Evolutionary conservation across 2,329 filamentous ascomycete species (phyloP).

Genomic region (Aspergillus niger): DNA sequence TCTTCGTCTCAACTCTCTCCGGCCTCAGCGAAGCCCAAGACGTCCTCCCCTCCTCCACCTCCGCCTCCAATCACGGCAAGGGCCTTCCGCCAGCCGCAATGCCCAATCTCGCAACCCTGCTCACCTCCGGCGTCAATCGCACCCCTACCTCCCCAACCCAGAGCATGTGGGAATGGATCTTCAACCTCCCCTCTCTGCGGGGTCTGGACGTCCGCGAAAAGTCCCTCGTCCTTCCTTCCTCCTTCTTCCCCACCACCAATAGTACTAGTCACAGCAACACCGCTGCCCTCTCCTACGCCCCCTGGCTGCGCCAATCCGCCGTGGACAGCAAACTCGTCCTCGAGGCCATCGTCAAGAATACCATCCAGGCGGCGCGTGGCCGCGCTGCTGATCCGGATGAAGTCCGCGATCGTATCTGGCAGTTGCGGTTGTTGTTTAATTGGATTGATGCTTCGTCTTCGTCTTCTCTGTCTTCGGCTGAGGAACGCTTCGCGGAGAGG

Average conservation of each 20-base stretch:
- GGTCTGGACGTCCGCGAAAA: conserved; percentile 66
- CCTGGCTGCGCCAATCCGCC: conserved; percentile 59
- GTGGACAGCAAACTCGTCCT: conserved; percentile 75
- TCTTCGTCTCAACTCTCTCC: conserved; percentile 74
- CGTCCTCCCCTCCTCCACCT: conserved; percentile 35
- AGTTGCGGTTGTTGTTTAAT: conserved; percentile 64
- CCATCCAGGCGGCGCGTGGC: conserved; percentile 35
- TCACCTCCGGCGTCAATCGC: conserved; percentile 22
- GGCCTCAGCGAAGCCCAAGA: conserved; percentile 67
- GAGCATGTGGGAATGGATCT: conserved; percentile 71
- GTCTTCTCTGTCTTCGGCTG: conserved; percentile 14
- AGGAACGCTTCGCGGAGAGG: conserved; percentile 43
- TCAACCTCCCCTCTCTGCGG: conserved; percentile 60
- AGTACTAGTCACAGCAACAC: conserved; percentile 19
- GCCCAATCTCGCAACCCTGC: conserved; percentile 26
- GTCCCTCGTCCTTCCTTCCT: conserved; percentile 59
- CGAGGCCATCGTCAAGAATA: conserved; percentile 48
- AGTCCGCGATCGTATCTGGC: conserved; percentile 61
- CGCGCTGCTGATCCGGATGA: conserved; percentile 43
- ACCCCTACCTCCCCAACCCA: conserved; percentile 35
- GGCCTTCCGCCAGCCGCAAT: conserved; percentile 27
- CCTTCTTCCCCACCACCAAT: conserved; percentile 33
- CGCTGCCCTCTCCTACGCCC: conserved; percentile 43
- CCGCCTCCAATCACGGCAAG: conserved; percentile 28
- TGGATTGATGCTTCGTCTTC: conserved; percentile 57